Percentiles rank a stretch among this genome's conserved stretches.
Conservation (phyloP, 2,329 filamentous ascomycete genomes). For the Thelonectria blattea region DNA sequence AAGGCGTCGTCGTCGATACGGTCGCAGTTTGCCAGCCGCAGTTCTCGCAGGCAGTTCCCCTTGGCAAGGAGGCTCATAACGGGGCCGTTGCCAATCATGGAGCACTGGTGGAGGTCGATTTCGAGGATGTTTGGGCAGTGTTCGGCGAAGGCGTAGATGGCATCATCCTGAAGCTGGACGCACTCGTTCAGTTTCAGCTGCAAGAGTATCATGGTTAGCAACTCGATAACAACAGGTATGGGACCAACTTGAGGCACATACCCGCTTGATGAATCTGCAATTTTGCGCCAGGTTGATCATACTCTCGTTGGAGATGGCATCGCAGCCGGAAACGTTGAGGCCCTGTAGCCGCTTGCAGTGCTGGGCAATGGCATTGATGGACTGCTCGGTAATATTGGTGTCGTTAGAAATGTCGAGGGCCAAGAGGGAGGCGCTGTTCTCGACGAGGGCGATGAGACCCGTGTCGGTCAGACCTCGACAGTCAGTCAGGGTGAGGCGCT, state of each 20-base stretch:
- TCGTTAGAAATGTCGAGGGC: constrained; percentile 90
- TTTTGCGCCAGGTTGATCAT: constrained; percentile 79
- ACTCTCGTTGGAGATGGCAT: constrained; percentile 83
- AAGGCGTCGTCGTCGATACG: constrained; percentile 90
- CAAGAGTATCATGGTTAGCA: constrained; percentile 39
- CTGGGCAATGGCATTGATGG: constrained; percentile 77
- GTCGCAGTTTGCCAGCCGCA: constrained; percentile 84
- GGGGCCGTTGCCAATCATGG: constrained; percentile 79
- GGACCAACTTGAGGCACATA: constrained; percentile 50
- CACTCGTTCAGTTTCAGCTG: constrained; percentile 96
- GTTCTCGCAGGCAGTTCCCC: constrained; percentile 84
- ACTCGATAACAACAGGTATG: not conserved
- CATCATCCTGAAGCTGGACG: constrained; percentile 78
- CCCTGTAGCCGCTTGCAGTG: constrained; percentile 89
- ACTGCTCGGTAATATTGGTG: constrained; percentile 82
- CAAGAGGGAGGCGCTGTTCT: constrained; percentile 79
- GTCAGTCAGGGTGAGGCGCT: constrained; percentile 90
- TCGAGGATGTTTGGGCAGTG: constrained; percentile 94
- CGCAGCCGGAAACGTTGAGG: constrained; percentile 88
- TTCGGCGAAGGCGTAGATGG: constrained; percentile 83
- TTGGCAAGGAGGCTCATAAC: constrained; percentile 81
- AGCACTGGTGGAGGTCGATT: constrained; percentile 91
- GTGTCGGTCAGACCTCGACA: constrained; percentile 85
- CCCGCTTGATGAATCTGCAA: constrained; percentile 86
- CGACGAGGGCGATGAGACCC: constrained; percentile 79